These are phyloP conservation scores for Gaeumannomyces tritici DNA, from an alignment of 2,329 filamentous ascomycete genomes.

Conservation along the genomic window DNA sequence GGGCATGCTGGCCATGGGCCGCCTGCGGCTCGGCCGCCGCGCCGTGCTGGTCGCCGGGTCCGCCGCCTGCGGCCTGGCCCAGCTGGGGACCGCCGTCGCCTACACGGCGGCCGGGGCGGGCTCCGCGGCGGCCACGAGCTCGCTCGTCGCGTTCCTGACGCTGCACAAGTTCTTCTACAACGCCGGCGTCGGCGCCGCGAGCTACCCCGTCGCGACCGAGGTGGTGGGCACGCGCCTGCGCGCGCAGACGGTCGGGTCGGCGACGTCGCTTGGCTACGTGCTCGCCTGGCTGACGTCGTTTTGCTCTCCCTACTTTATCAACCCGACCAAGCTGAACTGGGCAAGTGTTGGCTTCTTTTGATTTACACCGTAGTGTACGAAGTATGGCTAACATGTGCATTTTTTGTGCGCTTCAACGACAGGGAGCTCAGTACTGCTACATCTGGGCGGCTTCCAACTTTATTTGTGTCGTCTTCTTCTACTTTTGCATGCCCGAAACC, in stretches of 20 bases:
- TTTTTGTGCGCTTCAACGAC: neutral
- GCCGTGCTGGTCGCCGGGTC: slow-evolving; percentile 20
- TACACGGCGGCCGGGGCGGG: slow-evolving; percentile 18
- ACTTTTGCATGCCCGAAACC: slow-evolving; percentile 19
- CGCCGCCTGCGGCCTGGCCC: slow-evolving; percentile 19
- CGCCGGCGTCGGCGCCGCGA: slow-evolving; percentile 27
- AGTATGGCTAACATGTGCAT: neutral
- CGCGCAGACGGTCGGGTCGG: slow-evolving; percentile 37
- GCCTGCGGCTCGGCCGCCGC: slow-evolving; percentile 20
- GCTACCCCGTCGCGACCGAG: slow-evolving; percentile 31
- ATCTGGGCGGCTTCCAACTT: slow-evolving; percentile 28
- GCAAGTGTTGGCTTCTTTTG: slow-evolving; percentile 7
- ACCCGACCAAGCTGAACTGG: slow-evolving; percentile 29
- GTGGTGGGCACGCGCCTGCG: slow-evolving; percentile 32
- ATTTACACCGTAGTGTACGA: too few species aligned
- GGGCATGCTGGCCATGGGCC: slow-evolving; percentile 15
- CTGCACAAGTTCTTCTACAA: slow-evolving; percentile 23
- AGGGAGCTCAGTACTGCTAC: slow-evolving; percentile 32
- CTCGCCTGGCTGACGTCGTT: slow-evolving; percentile 33
- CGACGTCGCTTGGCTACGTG: slow-evolving; percentile 36
- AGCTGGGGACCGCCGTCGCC: slow-evolving; percentile 20
- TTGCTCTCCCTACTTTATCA: slow-evolving; percentile 37
- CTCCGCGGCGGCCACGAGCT: slow-evolving; percentile 13
- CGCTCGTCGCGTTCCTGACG: slow-evolving; percentile 20
- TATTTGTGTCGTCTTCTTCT: slow-evolving; percentile 19